Base-by-base conservation (phyloP, 192 early-diverging fungal species). In the Entomortierella beljakovae region DNA sequence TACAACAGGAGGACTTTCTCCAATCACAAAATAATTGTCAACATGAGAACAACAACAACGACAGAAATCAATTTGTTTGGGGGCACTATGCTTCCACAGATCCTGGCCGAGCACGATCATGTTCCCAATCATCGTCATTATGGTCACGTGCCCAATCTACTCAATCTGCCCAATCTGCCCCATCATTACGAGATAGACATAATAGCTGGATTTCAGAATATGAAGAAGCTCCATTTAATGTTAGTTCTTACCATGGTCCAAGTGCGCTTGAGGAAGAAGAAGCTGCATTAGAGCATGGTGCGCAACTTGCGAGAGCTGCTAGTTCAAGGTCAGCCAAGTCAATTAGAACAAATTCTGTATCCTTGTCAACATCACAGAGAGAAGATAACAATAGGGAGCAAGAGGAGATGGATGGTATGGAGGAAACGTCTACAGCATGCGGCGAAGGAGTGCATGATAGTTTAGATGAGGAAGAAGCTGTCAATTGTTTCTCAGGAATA, bases 181-280 rank as follows among this genome's bases (percentile, higher is more conserved):
- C 50, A n/a, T 16, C 50, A 7, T n/a, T 16, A 52, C 8, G 6
- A 52, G 50, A 52, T 22, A 11, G 10, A 31, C 29, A 22, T 26
- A 2, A 20, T 49, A n/a, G n/a, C n/a, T n/a, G n/a, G n/a, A n/a
- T n/a, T n/a, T n/a, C n/a, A n/a, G n/a, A n/a, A n/a, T n/a, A n/a
- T n/a, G n/a, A n/a, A n/a, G n/a, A n/a, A n/a, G n/a, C n/a, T n/a
- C n/a, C n/a, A n/a, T n/a, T n/a, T n/a, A n/a, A n/a, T n/a, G n/a
- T n/a, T 56, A 56, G 13, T 29, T 52, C 48, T 3, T 20, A 61
- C 28, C 49, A 74, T 54, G 71, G 71, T 26, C 31, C 64, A 6
- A 65, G 37, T 55, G 71, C 71, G 2, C 32, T 66, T 18, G 63
- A 40, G 2, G 71, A 74, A n/a, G 71, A 74, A 51, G 71, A 74